Evolutionary conservation across 2,329 filamentous ascomycete species (phyloP), one percentile per base, ranked within the genome.

Genomic region (Fusarium sterilihyphosum): DNA sequence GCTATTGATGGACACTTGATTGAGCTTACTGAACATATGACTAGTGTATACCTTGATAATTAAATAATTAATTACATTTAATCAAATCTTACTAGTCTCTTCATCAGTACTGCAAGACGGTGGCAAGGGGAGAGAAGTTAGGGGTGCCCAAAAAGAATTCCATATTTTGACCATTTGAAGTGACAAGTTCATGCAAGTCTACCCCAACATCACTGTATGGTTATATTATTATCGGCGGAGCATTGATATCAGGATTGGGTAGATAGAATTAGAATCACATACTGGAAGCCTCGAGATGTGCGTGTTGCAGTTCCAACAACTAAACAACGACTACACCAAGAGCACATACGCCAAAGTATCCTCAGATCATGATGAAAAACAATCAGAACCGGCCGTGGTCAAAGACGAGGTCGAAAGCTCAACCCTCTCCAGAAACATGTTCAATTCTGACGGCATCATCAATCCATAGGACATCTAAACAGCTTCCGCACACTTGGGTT

Each of bases 401-500:
- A 57, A 26, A 43, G 16, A 52, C 6, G 29, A 67, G 5, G 26
- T 35, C 9, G 20, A 54, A 46, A 47, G 9, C 33, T 44, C 49
- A 72, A 37, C 13, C 40, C 61, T 53, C 73, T 86, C 0, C 84
- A 85, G 58, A 82, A 83, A 47, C 84, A 86, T 56, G 69, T 82
- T 43, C 75, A 81, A 9, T 86, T 85, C 78, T 86, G 84, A 86
- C 65, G 83, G 82, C 35, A 70, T 81, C 35, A 85, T 86, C 70
- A 81, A 77, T 40, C 84, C 83, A 0, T 73, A 64, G 57, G 82
- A 86, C 61, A 83, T 83, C 3, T 86, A 83, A 67, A 40, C 10
- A 84, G 85, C 1, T 85, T 86, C 62, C 80, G 81, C 8, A 80
- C 81, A 3, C 76, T 86, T 0, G 84, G 84, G 1, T 85, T 85